Conservation (phyloP, 192 early-diverging fungal species). For the Entophlyctis helioformis region DNA sequence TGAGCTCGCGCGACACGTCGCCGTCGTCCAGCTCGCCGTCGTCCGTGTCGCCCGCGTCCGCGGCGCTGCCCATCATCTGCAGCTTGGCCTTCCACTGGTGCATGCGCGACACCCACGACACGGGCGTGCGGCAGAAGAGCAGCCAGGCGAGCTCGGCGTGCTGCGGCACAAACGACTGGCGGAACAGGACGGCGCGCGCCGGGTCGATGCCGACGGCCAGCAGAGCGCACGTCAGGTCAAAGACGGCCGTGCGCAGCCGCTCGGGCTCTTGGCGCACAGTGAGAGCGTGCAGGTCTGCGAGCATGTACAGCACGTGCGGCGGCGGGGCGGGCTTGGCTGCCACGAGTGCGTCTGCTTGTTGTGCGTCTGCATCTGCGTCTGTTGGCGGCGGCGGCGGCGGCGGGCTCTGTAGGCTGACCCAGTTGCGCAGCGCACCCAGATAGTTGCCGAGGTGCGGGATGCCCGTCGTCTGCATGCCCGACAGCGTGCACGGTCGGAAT, state of each 20-base stretch:
- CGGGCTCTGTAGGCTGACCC: constrained; percentile 67
- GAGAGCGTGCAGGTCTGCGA: constrained; percentile 87
- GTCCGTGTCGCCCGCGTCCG: constrained; percentile 1
- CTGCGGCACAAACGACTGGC: constrained; percentile 62
- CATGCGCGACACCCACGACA: constrained; percentile 86
- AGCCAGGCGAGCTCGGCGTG: constrained; percentile 83
- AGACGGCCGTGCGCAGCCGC: constrained; percentile 44
- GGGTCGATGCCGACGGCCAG: constrained; percentile 81
- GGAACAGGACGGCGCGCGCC: constrained; percentile 57
- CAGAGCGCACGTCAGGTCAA: constrained; percentile 63
- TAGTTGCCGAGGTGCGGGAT: constrained; percentile 91
- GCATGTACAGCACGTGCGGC: constrained; percentile 48
- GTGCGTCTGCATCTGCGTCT: neutral
- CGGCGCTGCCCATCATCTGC: neutral
- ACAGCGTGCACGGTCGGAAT: too few species aligned
- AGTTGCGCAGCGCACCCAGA: constrained; percentile 77
- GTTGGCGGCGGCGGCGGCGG: constrained; percentile 5
- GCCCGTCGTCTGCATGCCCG: constrained; percentile 91
- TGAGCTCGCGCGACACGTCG: constrained; percentile 27
- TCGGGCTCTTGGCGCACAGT: constrained; percentile 64
- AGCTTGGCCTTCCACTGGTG: constrained; percentile 80
- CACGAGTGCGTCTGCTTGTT: neutral
- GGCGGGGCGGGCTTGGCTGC: constrained; percentile 2
- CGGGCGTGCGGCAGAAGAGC: constrained; percentile 72
- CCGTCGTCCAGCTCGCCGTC: constrained; percentile 16